Conservation (phyloP, 768 basidiomycete genomes). For the Postia placenta region DNA sequence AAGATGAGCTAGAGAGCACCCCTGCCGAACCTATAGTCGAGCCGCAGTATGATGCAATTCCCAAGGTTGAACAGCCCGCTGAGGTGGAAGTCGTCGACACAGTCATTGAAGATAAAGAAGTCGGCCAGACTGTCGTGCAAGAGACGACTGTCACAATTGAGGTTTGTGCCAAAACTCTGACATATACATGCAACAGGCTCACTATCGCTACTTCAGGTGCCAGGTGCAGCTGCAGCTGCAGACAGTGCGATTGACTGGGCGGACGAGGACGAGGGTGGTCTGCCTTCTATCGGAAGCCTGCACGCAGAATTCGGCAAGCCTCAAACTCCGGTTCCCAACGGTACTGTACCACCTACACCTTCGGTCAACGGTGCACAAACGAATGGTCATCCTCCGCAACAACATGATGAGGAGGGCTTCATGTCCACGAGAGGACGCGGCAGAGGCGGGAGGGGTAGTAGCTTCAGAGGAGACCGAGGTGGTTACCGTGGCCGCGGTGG, state of each 20-base stretch:
- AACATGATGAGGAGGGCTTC: conserved; percentile 61
- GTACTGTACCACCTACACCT: conserved; percentile 23
- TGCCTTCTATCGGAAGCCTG: conserved; percentile 71
- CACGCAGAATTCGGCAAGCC: conserved; percentile 76
- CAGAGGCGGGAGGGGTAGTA: conserved; percentile 25
- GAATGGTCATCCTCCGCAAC: conserved; percentile 20
- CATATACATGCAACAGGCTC: too few relatives aligned
- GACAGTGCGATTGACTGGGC: conserved; percentile 70
- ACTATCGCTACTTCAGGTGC: too few relatives aligned
- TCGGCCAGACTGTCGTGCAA: conserved; percentile 20
- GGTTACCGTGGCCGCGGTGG: conserved; percentile 12
- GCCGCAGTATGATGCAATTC: conserved; percentile 38
- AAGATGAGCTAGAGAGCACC: conserved; percentile 63
- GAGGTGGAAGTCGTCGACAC: conserved; percentile 19
- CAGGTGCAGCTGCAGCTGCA: conserved; percentile 7
- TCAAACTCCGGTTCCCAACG: conserved; percentile 49
- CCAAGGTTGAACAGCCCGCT: conserved; percentile 18
- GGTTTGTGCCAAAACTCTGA: too few relatives aligned
- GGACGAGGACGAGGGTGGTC: conserved; percentile 69
- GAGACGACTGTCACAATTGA: conserved; percentile 18
- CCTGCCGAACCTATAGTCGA: conserved; percentile 30
- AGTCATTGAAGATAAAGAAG: conserved; percentile 12
- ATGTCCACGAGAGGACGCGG: conserved; percentile 28
- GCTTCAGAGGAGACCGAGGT: conserved; percentile 20
- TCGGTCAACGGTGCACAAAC: conserved; percentile 17